Base-by-base conservation (phyloP, 805 yeast genomes). In the Clavispora fructus region DNA sequence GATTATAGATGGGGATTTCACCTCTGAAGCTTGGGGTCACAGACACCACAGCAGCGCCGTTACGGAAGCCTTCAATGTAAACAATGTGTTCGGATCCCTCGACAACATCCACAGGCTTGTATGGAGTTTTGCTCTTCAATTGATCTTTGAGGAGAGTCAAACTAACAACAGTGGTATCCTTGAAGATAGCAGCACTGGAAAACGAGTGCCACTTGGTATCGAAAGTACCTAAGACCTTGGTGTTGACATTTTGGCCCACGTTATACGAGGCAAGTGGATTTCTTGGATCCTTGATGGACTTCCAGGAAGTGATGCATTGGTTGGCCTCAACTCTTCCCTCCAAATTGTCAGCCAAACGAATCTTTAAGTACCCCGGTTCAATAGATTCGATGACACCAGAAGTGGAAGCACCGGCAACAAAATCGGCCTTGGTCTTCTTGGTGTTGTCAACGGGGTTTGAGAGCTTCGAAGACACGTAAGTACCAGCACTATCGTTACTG, bases 321-420 rank as follows among this genome's bases (percentile, higher is more conserved):
- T 90, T 77, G 14, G 84, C 72, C 56, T 88, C 95, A 48, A 91
- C 67, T 61, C 95, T 79, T 33, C 95, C 97, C 56, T 79, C 85
- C 50, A 82, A 71, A 59, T 85, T 83, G 49, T 85, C 94, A 44
- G 94, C 90, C 40, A 90, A 69, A 42, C 77, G 77, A 16, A 91
- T 85, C 56, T 83, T 82, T 54, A 91, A 68, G 66, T 87, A 94
- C 6, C 87, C 80, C 29, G 78, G 80, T 60, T 85, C 87, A 32
- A 87, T 75, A 1, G 83, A 69, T 41, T 75, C 82, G 45, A 91
- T 67, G 14, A 61, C 59, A 35, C 84, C 92, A 49, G 77, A 74
- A 8, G 90, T 82, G 19, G 74, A 48, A 37, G 69, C 76, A 40
- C 95, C 96, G 14, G 82, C 75, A 6, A 67, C 61, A 55, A 67